Evolutionary conservation across 129 eudicot genomes (phyloP).

Genomic region (Sambucus nigra): DNA sequence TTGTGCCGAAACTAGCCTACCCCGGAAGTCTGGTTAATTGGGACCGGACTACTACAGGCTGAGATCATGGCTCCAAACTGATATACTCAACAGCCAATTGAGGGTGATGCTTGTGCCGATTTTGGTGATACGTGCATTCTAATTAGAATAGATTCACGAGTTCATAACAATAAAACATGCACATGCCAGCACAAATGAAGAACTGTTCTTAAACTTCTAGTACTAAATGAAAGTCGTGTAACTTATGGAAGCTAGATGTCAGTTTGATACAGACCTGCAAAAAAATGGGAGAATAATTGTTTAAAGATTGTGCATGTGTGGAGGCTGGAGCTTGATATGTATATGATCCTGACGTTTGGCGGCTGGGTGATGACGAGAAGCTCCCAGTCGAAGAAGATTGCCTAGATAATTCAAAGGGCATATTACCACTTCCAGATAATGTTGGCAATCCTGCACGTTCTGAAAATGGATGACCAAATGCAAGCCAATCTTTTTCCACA

Average conservation of each 20-base stretch:
- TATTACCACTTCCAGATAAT: constrained; percentile 45
- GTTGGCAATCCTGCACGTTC: constrained; percentile 82
- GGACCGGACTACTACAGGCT: too few relatives aligned
- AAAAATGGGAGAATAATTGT: constrained; percentile 75
- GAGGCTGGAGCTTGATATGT: constrained; percentile 48
- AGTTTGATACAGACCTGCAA: constrained; percentile 48
- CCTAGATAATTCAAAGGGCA: constrained; percentile 60
- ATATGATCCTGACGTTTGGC: constrained; percentile 54
- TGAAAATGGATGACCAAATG: constrained; percentile 98
- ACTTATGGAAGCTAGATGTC: neutral
- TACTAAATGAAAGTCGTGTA: neutral
- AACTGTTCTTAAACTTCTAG: neutral
- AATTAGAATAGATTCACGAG: too few relatives aligned
- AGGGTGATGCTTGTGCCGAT: too few relatives aligned
- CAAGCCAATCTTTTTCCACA: constrained; percentile 95
- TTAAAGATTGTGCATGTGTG: constrained; percentile 53
- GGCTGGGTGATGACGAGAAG: constrained; percentile 57
- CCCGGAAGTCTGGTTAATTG: too few relatives aligned
- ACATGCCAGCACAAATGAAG: neutral
- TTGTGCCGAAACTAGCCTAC: too few relatives aligned
- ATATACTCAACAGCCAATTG: too few relatives aligned
- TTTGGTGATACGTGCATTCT: too few relatives aligned
- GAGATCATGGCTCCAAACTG: too few relatives aligned
- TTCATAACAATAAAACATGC: too few relatives aligned
- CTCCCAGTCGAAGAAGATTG: constrained; percentile 70